Conservation (phyloP, 352 stramenopile species). For the Globisporangium megalacanthum region DNA sequence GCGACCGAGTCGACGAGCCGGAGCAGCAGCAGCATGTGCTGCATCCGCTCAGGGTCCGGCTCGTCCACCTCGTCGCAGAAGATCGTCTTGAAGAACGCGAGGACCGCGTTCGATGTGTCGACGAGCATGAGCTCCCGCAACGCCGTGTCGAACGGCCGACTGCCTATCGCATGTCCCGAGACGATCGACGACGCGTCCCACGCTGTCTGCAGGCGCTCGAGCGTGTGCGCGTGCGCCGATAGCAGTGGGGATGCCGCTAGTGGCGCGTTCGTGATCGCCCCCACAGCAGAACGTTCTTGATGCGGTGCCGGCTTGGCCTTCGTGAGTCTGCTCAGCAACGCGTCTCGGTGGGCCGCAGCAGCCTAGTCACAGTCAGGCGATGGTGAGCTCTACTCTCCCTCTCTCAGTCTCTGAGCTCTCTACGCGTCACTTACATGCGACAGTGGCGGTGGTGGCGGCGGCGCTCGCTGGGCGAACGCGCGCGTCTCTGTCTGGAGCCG, state of each 20-base stretch:
- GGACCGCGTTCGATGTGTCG: conserved; percentile 46
- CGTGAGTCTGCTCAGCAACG: conserved; percentile 32
- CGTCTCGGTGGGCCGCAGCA: conserved; percentile 31
- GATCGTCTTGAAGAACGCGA: conserved; percentile 44
- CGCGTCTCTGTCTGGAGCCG: conserved; percentile 32
- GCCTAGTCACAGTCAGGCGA: conserved; percentile 4
- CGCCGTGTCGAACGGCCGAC: conserved; percentile 20
- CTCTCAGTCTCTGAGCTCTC: neutral
- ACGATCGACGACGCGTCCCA: conserved; percentile 10
- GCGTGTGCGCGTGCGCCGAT: conserved; percentile 8
- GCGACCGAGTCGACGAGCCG: conserved; percentile 43
- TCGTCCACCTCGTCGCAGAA: conserved; percentile 30
- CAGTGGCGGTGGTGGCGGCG: conserved; percentile 19
- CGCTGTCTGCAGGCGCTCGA: conserved; percentile 21
- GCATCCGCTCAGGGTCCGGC: conserved; percentile 20
- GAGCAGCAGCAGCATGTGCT: conserved; percentile 35
- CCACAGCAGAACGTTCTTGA: neutral
- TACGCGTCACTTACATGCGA: conserved; percentile 19
- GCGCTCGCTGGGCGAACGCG: conserved; percentile 21
- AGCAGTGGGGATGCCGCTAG: neutral
- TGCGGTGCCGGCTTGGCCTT: conserved; percentile 9
- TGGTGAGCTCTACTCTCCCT: neutral
- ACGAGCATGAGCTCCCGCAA: conserved; percentile 39
- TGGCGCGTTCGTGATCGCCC: neutral
- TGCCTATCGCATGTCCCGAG: neutral